phyloP scores from a whole-genome alignment of 768 basidiomycete genomes.

The Pleurotus citrinopileatus region DNA sequence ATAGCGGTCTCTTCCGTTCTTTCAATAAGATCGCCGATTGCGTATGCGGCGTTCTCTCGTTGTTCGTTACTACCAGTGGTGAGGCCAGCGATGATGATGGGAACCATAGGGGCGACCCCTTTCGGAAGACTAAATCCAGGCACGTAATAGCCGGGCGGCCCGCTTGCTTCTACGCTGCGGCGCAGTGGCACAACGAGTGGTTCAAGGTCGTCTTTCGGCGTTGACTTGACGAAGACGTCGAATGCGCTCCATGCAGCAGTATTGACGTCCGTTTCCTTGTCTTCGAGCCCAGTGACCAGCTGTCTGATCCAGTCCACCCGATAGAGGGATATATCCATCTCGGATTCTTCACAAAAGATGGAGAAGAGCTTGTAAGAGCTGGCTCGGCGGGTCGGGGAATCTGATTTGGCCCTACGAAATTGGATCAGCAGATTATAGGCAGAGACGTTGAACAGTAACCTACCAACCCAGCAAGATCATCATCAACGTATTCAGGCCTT shows the following conservation, averaged over 20 bases:
- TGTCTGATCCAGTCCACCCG: constrained; percentile 94
- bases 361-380: constrained; percentile 79
- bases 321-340: constrained; percentile 81
- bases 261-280: constrained; percentile 70
- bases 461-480: constrained; percentile 86
- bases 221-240: constrained; percentile 83
- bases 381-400: constrained; percentile 65
- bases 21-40: constrained; percentile 94
- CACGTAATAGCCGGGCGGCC: constrained; percentile 71
- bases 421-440: neutral
- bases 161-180: constrained; percentile 82
- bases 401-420: constrained; percentile 73
- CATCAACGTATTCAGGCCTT: constrained; percentile 90
- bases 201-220: constrained; percentile 92
- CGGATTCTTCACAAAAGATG: constrained; percentile 79
- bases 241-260: constrained; percentile 81
- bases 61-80: constrained; percentile 94
- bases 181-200: constrained; percentile 87
- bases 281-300: constrained; percentile 80
- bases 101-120: constrained; percentile 80
- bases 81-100: constrained; percentile 88
- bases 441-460: constrained; percentile 21
- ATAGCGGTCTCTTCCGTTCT: constrained; percentile 77
- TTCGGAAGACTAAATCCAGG: constrained; percentile 86
- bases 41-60: constrained; percentile 92